A percentile compares a stretch with the other conserved stretches of the same genome.
Conservation (phyloP, 441 rosid species). For the Metrosideros polymorpha region DNA sequence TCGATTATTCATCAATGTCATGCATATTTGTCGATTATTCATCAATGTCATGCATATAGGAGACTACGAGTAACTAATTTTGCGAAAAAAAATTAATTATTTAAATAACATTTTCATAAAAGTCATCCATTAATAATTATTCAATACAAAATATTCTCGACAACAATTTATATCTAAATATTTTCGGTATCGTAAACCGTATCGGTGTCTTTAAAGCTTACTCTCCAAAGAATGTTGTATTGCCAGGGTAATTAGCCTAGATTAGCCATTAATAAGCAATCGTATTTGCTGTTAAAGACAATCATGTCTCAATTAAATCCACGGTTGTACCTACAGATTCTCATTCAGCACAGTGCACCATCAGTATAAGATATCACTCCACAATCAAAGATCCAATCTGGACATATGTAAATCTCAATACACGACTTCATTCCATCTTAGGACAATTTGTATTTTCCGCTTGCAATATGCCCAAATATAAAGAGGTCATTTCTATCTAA, state of each 20-base stretch:
- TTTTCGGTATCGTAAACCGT: too few species aligned
- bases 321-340: not conserved
- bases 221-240: too few species aligned
- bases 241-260: not conserved
- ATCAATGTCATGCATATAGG: too few species aligned
- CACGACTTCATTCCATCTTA: not conserved
- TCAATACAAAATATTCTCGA: too few species aligned
- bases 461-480: not conserved
- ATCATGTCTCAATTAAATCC: not conserved
- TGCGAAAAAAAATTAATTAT: too few species aligned
- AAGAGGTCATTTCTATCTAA: not conserved
- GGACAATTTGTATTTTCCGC: not conserved
- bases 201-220: too few species aligned
- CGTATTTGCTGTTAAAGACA: not conserved
- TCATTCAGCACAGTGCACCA: not conserved
- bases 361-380: not conserved
- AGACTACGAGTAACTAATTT: too few species aligned
- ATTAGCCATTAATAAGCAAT: not conserved
- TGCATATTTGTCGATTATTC: too few species aligned
- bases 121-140: too few species aligned
- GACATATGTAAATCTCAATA: not conserved
- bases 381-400: not conserved
- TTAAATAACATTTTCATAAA: too few species aligned
- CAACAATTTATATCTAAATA: too few species aligned
- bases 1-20: too few species aligned